A percentile compares a stretch with the other conserved stretches of the same genome.
Evolutionary conservation across 805 yeast genomes (phyloP).

Genomic region (Zygoascus biomembranicola): DNA sequence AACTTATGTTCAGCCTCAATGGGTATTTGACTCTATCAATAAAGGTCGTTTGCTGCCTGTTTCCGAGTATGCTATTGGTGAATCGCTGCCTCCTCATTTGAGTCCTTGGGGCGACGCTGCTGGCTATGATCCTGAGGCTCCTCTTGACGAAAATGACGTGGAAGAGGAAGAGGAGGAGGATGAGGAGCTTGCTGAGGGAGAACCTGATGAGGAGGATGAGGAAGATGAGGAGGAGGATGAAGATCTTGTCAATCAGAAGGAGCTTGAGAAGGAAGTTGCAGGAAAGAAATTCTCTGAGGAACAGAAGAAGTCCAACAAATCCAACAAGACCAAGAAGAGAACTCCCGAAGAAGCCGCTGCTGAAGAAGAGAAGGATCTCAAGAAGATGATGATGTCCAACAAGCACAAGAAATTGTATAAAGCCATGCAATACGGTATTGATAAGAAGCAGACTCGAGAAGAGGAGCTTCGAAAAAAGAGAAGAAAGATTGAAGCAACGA

Average conservation of each 20-base stretch:
- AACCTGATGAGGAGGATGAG: conserved; percentile 43
- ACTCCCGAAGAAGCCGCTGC: conserved; percentile 42
- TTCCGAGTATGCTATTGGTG: conserved; percentile 85
- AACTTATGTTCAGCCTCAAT: conserved; percentile 94
- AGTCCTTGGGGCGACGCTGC: conserved; percentile 99
- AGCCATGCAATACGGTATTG: conserved; percentile 88
- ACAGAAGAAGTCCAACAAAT: conserved; percentile 27
- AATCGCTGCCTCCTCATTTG: conserved; percentile 89
- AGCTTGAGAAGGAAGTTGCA: conserved; percentile 81
- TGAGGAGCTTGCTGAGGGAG: conserved; percentile 39
- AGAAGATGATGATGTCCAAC: conserved; percentile 95
- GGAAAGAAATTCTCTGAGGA: conserved; percentile 70
- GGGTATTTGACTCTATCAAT: conserved; percentile 91
- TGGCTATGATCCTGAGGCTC: conserved; percentile 76
- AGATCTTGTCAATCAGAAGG: conserved; percentile 58
- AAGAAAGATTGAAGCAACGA: conserved; percentile 31
- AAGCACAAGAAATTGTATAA: conserved; percentile 90
- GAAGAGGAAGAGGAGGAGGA: conserved; percentile 48
- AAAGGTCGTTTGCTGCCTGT: conserved; percentile 68
- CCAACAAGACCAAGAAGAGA: conserved; percentile 31
- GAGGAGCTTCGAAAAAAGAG: conserved; percentile 64
- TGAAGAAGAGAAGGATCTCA: conserved; percentile 77
- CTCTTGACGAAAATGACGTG: conserved; percentile 40
- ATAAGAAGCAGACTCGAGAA: conserved; percentile 70
- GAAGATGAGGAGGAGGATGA: conserved; percentile 20